These are phyloP conservation scores for Holtermanniella nyarrowii DNA, from an alignment of 768 basidiomycete genomes.

Conservation along the genomic window DNA sequence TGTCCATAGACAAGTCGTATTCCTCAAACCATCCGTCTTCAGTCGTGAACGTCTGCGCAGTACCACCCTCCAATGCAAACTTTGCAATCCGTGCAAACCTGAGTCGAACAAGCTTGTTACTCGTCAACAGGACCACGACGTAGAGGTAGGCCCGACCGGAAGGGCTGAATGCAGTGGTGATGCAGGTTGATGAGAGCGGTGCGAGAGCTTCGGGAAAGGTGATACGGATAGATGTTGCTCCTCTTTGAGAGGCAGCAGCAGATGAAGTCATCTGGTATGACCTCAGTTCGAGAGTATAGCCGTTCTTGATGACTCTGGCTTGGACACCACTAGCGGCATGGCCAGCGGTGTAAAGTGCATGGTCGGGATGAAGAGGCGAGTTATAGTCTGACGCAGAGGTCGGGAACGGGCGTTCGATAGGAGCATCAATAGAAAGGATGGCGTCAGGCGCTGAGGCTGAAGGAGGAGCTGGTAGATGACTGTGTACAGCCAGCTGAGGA, in stretches of 20 bases:
- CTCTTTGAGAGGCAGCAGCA: background rate
- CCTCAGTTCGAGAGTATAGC: constrained; percentile 29
- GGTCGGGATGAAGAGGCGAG: constrained; percentile 28
- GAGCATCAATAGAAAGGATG: constrained; percentile 22
- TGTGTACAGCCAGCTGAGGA: constrained; percentile 30
- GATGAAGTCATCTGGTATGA: constrained; percentile 6
- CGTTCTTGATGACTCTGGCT: constrained; percentile 29
- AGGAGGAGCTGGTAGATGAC: constrained; percentile 29
- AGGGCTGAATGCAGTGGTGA: background rate
- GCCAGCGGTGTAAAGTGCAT: constrained; percentile 24
- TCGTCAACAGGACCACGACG: background rate
- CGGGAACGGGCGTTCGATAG: constrained; percentile 14
- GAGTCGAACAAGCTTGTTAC: background rate
- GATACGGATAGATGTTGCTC: constrained; percentile 22
- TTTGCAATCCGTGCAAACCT: background rate
- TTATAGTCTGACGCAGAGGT: constrained; percentile 4
- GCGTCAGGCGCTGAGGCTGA: constrained; percentile 20
- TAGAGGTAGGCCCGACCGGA: background rate
- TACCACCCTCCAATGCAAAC: too few relatives aligned
- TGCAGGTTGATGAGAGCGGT: constrained; percentile 4
- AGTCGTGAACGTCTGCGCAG: constrained; percentile 1
- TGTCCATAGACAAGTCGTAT: constrained; percentile 21
- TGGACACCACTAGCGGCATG: constrained; percentile 18
- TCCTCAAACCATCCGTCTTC: constrained; percentile 31
- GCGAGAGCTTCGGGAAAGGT: constrained; percentile 26